Base-by-base conservation (phyloP, 2,329 filamentous ascomycete species). In the Mollisiaceae sp. region DNA sequence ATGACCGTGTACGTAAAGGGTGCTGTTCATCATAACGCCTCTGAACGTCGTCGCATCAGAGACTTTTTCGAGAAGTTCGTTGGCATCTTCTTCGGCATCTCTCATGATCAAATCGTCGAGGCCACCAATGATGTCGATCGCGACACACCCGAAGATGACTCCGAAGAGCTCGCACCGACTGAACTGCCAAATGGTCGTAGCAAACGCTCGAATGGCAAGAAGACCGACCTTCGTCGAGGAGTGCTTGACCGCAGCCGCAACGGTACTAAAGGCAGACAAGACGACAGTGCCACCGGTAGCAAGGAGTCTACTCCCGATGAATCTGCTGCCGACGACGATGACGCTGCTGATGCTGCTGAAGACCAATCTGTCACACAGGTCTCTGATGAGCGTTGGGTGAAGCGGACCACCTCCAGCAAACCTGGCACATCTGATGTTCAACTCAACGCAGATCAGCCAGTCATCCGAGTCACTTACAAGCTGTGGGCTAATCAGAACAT, bases 401-500 rank as follows among this genome's bases (percentile, higher is more conserved):
- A 86, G 70, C 80, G 83, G 2, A 86, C 86, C 36, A 82, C 83
- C 52, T 83, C 85, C 1, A 83, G 83, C 18, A 63, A 62, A n/a
- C 54, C 47, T 11, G 59, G 60, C 59, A 82, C 82, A 75, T 84
- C 81, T 45, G 87, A 86, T 70, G 86, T 84, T 75, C 88, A 84
- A 79, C 86, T 86, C 73, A 94, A 85, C 82, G 91, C 80, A 67
- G 93, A 97, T 67, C 91, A 93, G 60, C 89, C 91, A 65, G 97
- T 95, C 79, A 85, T 85, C 71, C 91, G 94, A 56, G 88, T 89
- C 12, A 89, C 87, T 79, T 97, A 93, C 81, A 94, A 94, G 76
- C 88, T 98, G 76, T 99, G 96, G 81, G 90, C 90, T 77, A 98
- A 97, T 77, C 87, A 93, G 73, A 92, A 91, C 3, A 90, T 99